A percentile compares a stretch with the other conserved stretches of the same genome.
Conservation (phyloP, 2,329 filamentous ascomycete genomes). For the Mycosphaerella arachidis region DNA sequence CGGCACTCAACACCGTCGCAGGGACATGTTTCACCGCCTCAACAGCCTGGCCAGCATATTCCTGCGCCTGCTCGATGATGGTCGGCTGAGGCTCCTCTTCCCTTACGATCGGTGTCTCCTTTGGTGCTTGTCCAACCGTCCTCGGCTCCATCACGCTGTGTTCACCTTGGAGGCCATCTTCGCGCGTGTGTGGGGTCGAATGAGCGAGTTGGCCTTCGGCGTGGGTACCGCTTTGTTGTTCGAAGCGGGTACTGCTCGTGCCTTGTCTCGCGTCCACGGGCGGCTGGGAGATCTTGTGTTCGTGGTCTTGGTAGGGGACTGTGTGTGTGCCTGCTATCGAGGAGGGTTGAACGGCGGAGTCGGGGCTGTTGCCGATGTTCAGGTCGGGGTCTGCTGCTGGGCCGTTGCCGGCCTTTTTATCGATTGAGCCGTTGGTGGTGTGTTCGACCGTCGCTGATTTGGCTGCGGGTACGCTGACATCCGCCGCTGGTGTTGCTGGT, state of each 20-base stretch:
- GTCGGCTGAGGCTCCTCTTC: slow-evolving; percentile 33
- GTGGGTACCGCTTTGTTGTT: slow-evolving; percentile 42
- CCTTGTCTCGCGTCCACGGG: slow-evolving; percentile 33
- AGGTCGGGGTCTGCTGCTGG: slow-evolving; percentile 6
- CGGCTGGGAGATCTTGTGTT: slow-evolving; percentile 36
- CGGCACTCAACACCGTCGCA: slow-evolving; percentile 26
- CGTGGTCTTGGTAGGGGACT: slow-evolving; percentile 24
- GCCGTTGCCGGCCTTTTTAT: not conserved
- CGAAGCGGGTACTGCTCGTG: slow-evolving; percentile 40
- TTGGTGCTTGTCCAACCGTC: slow-evolving; percentile 48
- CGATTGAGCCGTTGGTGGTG: slow-evolving; percentile 1
- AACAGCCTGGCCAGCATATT: slow-evolving; percentile 30
- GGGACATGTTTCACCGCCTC: slow-evolving; percentile 19
- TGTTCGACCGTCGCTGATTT: not conserved
- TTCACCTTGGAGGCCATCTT: slow-evolving; percentile 43
- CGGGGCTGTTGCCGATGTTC: slow-evolving; percentile 12
- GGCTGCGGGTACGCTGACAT: not conserved
- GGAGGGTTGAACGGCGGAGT: slow-evolving; percentile 12
- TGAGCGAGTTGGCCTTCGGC: slow-evolving; percentile 40
- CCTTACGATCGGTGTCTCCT: slow-evolving; percentile 37
- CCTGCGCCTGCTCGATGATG: slow-evolving; percentile 43
- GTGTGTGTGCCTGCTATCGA: slow-evolving; percentile 23
- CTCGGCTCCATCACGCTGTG: slow-evolving; percentile 45
- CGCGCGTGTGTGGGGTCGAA: slow-evolving; percentile 41
- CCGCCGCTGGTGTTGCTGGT: not conserved